Percentiles rank a stretch among this genome's conserved stretches.
Conservation (phyloP, 164 flowering plant genomes). For the Saururus chinensis region DNA sequence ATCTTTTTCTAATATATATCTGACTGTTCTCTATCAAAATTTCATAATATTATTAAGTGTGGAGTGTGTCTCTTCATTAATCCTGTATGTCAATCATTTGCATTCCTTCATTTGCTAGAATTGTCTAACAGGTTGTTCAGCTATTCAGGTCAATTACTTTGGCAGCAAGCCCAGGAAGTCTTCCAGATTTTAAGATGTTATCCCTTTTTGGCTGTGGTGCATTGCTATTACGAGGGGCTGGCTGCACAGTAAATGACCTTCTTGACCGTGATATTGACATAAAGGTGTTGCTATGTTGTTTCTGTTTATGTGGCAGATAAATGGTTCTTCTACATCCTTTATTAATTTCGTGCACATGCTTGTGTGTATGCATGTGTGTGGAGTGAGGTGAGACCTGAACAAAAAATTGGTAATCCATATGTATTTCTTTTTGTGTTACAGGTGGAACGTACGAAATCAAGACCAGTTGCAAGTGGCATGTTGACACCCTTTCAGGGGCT, state of each 20-base stretch:
- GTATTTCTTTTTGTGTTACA: conserved; percentile 19
- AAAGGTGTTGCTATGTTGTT: conserved; percentile 26
- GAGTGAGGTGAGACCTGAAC: too few species aligned
- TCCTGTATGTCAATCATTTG: too few species aligned
- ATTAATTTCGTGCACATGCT: too few species aligned
- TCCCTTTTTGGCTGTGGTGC: conserved; percentile 83
- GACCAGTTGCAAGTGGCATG: conserved; percentile 90
- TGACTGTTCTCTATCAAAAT: too few species aligned
- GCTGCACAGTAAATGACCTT: conserved; percentile 93
- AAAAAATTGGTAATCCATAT: too few species aligned
- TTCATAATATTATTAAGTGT: too few species aligned
- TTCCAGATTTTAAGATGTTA: conserved; percentile 86
- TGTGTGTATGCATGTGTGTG: too few species aligned
- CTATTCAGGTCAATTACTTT: conserved; percentile 69
- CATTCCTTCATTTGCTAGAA: not conserved
- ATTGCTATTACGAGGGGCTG: conserved; percentile 89
- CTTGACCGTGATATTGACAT: conserved; percentile 85
- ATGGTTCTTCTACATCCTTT: too few species aligned
- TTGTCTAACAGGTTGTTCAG: not conserved
- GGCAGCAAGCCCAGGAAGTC: conserved; percentile 70
- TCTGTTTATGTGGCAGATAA: not conserved
- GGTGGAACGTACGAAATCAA: conserved; percentile 81
- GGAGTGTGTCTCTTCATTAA: too few species aligned
- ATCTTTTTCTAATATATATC: too few species aligned
- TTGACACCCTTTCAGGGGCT: conserved; percentile 85